phyloP scores from a whole-genome alignment of 2,329 filamentous ascomycete genomes.

The Calonectria crousiana region DNA sequence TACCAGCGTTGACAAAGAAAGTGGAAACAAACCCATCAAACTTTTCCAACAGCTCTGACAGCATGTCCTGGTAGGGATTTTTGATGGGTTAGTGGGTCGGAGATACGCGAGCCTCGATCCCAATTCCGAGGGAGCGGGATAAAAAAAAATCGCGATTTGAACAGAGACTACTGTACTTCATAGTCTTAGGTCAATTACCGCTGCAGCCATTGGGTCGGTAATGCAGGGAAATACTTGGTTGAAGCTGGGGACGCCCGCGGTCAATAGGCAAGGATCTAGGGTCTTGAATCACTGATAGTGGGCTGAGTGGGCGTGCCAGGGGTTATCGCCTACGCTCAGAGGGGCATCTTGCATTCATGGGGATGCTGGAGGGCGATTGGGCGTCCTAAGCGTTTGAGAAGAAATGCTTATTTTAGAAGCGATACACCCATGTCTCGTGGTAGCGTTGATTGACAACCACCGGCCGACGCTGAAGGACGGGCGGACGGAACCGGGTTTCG shows the following conservation, averaged over 20 bases:
- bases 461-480: neutral
- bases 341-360: constrained; percentile 21
- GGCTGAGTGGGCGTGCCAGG: constrained; percentile 6
- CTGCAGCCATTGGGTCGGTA: constrained; percentile 11
- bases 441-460: constrained; percentile 10
- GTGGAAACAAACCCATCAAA: neutral
- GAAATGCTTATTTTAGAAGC: constrained; percentile 8
- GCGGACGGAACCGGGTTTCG: constrained; percentile 11
- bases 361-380: constrained; percentile 8
- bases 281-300: constrained; percentile 16
- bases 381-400: neutral
- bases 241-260: constrained; percentile 13
- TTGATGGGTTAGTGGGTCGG: constrained; percentile 5
- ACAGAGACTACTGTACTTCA: neutral
- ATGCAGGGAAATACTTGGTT: constrained; percentile 10
- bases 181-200: neutral
- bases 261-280: constrained; percentile 13
- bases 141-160: neutral
- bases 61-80: neutral
- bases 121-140: constrained; percentile 13
- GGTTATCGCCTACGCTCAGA: constrained; percentile 9
- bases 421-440: constrained; percentile 3
- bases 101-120: constrained; percentile 9
- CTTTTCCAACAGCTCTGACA: neutral
- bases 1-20: neutral